Evolutionary conservation across 2,329 filamentous ascomycete species (phyloP), one percentile per base, ranked within the genome.

Genomic region (Hypoxylon sp.): DNA sequence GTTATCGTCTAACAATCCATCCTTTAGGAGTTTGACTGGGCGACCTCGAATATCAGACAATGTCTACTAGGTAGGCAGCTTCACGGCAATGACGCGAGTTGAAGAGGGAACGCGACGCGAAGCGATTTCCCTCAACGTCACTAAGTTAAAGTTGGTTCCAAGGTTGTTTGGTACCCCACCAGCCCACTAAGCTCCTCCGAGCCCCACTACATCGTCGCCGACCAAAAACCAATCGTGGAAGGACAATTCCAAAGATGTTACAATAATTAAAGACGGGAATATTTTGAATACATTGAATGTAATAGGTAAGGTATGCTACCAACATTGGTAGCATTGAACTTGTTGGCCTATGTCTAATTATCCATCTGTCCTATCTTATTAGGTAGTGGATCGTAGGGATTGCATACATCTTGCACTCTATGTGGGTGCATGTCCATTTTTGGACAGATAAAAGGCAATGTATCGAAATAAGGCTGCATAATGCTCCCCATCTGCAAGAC

Each of bases 401-500:
- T 53, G 6, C 22, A 31, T 52, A 44, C 48, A 62, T 11, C 50
- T 37, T 52, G 8, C 29, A 50, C 48, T 8, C 17, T 8, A 9
- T 42, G 19, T 44, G 54, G 54, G 22, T 51, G n/a, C 53, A 39
- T 33, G 53, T 44, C 52, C 57, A 35, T 55, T 47, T 62, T 29
- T 60, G 37, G 44, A 58, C 55, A 47, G 22, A 39, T 39, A 46
- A 42, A n/a, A 37, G 55, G 35, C 37, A 26, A 31, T 31, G 11
- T 37, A 53, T 52, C 42, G 63, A 44, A 47, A 57, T 67, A 70
- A 54, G 63, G 67, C 66, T 69, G 60, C 67, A 71, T 71, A 53
- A 59, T 31, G 10, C 51, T 58, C 63, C 62, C 60, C 67, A 63
- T 68, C 54, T 69, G 66, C 66, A 68, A 61, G 52, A 48, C 61